A percentile compares a stretch with the other conserved stretches of the same genome.
phyloP scores from a whole-genome alignment of 1,139 yeast species.

The Kazachstania sp. region DNA sequence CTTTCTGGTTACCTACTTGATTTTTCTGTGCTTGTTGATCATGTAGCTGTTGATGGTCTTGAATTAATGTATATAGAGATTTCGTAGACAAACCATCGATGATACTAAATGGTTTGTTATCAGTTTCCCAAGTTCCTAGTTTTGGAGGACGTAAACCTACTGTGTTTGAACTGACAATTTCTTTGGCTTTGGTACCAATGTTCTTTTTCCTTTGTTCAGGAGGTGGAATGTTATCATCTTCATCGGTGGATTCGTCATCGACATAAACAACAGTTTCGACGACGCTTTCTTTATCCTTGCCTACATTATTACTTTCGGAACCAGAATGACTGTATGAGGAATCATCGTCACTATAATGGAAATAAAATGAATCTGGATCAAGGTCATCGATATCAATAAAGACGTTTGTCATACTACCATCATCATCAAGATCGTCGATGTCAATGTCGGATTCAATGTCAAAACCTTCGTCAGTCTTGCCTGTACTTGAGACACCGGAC shows the following conservation, averaged over 20 bases:
- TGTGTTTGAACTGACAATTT: conserved; percentile 75
- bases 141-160: conserved; percentile 86
- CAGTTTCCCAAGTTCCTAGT: conserved; percentile 87
- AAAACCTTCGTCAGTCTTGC: conserved; percentile 4
- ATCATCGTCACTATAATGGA: conserved; percentile 24
- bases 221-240: conserved; percentile 67
- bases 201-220: conserved; percentile 46
- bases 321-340: conserved; percentile 12
- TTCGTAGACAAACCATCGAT: conserved; percentile 90
- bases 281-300: conserved; percentile 19
- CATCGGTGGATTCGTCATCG: conserved; percentile 85
- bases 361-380: conserved; percentile 34
- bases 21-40: conserved; percentile 21
- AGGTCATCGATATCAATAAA: conserved; percentile 33
- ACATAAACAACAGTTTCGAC: conserved; percentile 25
- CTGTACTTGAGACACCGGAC: background rate
- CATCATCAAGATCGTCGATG: conserved; percentile 15
- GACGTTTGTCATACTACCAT: conserved; percentile 28
- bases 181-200: conserved; percentile 70
- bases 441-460: conserved; percentile 7
- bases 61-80: conserved; percentile 44
- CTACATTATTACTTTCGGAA: conserved; percentile 11
- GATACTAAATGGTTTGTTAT: conserved; percentile 79
- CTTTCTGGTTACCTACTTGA: conserved; percentile 14
- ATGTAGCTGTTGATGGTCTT: conserved; percentile 24